Percentiles rank a stretch among this genome's conserved stretches.
phyloP scores from a whole-genome alignment of 495 filamentous ascomycete genomes.

The Sphaerosporella brunnea region DNA sequence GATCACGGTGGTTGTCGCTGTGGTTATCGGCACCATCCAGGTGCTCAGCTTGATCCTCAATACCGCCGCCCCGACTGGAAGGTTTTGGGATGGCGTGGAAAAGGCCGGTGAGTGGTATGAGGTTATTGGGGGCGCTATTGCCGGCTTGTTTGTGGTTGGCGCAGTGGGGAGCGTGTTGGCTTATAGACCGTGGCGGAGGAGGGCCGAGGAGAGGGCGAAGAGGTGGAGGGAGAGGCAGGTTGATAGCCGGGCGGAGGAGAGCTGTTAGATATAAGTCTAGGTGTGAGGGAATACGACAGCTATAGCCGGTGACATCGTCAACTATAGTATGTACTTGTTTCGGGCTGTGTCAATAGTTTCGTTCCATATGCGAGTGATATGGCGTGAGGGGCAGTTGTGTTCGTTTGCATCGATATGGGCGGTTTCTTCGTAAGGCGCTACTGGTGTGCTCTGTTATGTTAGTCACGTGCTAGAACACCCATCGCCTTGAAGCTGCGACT shows the following conservation, averaged over 20 bases:
- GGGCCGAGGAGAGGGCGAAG: constrained; percentile 34
- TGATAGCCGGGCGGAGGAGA: background rate
- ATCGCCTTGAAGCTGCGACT: too few species aligned
- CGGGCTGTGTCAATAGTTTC: too few species aligned
- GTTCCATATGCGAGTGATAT: too few species aligned
- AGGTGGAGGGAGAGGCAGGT: background rate
- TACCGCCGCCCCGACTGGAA: constrained; percentile 51
- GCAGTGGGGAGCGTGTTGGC: constrained; percentile 51
- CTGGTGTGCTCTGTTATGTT: too few species aligned
- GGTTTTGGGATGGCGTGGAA: constrained; percentile 74
- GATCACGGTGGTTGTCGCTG: constrained; percentile 73
- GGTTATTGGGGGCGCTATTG: constrained; percentile 70
- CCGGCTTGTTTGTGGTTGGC: constrained; percentile 61
- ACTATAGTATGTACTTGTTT: too few species aligned
- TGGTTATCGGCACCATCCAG: constrained; percentile 73
- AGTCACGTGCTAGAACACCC: too few species aligned
- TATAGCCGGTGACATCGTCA: too few species aligned
- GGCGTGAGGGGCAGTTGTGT: too few species aligned
- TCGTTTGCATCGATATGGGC: too few species aligned
- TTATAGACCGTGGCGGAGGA: constrained; percentile 60
- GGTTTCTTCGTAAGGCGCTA: too few species aligned
- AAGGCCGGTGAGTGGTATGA: constrained; percentile 66
- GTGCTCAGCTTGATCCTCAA: constrained; percentile 57
- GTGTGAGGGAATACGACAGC: too few species aligned
- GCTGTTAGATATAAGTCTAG: too few species aligned